Evolutionary conservation across 2,329 filamentous ascomycete genomes (phyloP).

Genomic region (Neophaeococcomyces aloes): DNA sequence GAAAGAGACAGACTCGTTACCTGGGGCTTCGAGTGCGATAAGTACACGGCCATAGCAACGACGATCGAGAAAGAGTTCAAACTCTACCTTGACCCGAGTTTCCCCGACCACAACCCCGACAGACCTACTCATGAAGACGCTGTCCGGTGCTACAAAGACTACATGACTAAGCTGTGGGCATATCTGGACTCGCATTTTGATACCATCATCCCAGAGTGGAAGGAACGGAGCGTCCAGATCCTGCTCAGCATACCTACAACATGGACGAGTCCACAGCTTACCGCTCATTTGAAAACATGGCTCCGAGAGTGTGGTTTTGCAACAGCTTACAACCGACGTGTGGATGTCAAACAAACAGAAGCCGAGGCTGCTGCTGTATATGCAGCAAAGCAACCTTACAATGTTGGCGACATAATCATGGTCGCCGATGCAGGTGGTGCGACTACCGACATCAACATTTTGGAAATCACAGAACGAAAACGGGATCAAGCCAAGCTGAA

Average conservation of each 20-base stretch:
- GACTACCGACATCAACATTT: slow-evolving; percentile 29
- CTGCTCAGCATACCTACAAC: slow-evolving; percentile 35
- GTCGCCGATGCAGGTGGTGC: slow-evolving; percentile 44
- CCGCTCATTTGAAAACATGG: slow-evolving; percentile 26
- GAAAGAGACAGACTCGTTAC: slow-evolving; percentile 5
- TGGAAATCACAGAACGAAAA: slow-evolving; percentile 15
- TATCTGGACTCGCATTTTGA: slow-evolving; percentile 25
- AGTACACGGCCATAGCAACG: background rate
- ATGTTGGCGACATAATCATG: slow-evolving; percentile 34
- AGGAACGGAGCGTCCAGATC: slow-evolving; percentile 27
- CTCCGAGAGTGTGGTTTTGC: slow-evolving; percentile 25
- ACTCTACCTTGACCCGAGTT: slow-evolving; percentile 10
- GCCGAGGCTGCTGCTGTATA: slow-evolving; percentile 46
- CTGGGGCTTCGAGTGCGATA: background rate
- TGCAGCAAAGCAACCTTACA: slow-evolving; percentile 25
- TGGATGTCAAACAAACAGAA: slow-evolving; percentile 40
- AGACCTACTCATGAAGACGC: slow-evolving; percentile 21
- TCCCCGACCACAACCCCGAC: slow-evolving; percentile 14
- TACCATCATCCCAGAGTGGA: slow-evolving; percentile 22
- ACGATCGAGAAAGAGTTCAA: slow-evolving; percentile 11
- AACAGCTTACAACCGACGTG: slow-evolving; percentile 27
- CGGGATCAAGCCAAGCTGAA: background rate
- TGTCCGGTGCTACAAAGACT: slow-evolving; percentile 26
- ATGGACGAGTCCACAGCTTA: slow-evolving; percentile 30
- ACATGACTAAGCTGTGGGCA: slow-evolving; percentile 26